These are phyloP conservation scores for Rhodotorula sp. DNA, from an alignment of 1,284 basidiomycete genomes.

Conservation along the genomic window DNA sequence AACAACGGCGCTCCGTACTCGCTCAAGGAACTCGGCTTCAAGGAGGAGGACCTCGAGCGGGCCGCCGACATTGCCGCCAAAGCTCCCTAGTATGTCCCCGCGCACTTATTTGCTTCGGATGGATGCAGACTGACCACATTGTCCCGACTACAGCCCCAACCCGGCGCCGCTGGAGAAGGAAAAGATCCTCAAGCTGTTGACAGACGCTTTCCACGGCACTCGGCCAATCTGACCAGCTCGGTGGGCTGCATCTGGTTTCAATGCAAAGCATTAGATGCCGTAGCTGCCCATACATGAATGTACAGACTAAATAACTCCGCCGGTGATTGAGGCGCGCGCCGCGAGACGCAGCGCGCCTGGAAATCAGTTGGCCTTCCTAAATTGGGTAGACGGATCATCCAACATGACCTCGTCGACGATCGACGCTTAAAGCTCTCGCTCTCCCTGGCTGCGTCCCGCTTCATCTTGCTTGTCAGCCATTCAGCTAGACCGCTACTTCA, in stretches of 20 bases:
- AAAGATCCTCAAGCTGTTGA: conserved; percentile 46
- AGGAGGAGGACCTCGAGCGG: conserved; percentile 53
- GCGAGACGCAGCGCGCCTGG: too few species aligned
- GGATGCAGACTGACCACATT: too few species aligned
- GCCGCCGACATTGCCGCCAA: conserved; percentile 53
- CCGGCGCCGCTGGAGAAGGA: conserved; percentile 53
- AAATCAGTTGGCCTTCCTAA: not conserved
- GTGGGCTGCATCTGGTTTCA: not conserved
- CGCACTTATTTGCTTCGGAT: not conserved
- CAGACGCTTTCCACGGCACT: conserved; percentile 42
- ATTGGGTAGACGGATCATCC: not conserved
- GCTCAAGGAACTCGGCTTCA: conserved; percentile 54
- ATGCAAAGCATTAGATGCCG: too few species aligned
- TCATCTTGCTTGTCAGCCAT: not conserved
- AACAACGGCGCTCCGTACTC: conserved; percentile 50
- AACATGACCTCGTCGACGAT: not conserved
- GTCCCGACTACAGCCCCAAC: conserved; percentile 45
- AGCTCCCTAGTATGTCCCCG: conserved; percentile 48
- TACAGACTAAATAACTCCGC: too few species aligned
- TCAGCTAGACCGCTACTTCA: not conserved
- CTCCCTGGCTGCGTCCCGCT: not conserved
- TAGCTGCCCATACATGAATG: too few species aligned
- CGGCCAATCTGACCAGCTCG: conserved; percentile 23
- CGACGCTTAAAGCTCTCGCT: too few species aligned
- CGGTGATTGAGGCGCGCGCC: too few species aligned